A percentile compares a stretch with the other conserved stretches of the same genome.
Conservation (phyloP, 306 rosid genomes). For the Sphenostylis stenocarpa region DNA sequence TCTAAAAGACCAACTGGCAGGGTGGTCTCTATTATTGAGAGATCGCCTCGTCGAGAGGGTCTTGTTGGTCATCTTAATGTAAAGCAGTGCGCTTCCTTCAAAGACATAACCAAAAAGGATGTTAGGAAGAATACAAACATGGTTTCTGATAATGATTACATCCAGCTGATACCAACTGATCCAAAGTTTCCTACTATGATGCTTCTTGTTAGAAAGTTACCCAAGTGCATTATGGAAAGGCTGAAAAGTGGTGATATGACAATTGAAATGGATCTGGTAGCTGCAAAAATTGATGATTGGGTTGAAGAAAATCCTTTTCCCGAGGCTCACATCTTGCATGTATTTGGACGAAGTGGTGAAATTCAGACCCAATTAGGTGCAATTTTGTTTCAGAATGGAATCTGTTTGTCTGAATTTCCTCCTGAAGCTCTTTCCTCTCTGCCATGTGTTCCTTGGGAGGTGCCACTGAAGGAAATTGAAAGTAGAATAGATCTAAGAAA, state of each 20-base stretch:
- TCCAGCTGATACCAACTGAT: conserved; percentile 68
- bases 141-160: conserved; percentile 46
- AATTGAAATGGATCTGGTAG: conserved; percentile 69
- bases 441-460: conserved; percentile 73
- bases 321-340: conserved; percentile 54
- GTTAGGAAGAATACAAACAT: conserved; percentile 42
- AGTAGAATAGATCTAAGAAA: conserved; percentile 74
- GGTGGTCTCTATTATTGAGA: conserved; percentile 72
- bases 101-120: conserved; percentile 46
- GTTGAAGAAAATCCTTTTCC: conserved; percentile 63
- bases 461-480: conserved; percentile 60
- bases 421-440: conserved; percentile 60
- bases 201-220: conserved; percentile 56
- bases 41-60: conserved; percentile 62
- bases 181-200: conserved; percentile 68
- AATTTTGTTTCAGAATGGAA: conserved; percentile 71
- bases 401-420: conserved; percentile 62
- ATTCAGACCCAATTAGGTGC: conserved; percentile 72
- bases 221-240: conserved; percentile 58
- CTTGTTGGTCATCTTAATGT: conserved; percentile 72
- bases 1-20: conserved; percentile 82
- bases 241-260: conserved; percentile 59
- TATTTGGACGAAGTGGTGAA: conserved; percentile 71
- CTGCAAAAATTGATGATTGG: conserved; percentile 76
- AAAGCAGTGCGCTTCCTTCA: conserved; percentile 43